phyloP scores from a whole-genome alignment of 2,329 filamentous ascomycete genomes.

The Scedosporium dehoogii region DNA sequence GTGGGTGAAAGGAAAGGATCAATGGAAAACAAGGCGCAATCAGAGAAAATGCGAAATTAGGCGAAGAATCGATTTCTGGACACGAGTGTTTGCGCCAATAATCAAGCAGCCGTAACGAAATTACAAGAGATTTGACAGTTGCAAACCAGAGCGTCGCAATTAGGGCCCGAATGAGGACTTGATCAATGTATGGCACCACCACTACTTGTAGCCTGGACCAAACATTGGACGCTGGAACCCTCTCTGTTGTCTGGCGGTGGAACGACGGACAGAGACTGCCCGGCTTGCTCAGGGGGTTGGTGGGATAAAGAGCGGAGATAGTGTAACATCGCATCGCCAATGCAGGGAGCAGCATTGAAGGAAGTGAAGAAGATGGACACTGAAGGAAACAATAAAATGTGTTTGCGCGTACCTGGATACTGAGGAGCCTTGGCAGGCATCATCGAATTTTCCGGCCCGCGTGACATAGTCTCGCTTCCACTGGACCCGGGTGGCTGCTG shows the following conservation, averaged over 20 bases:
- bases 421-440: constrained; percentile 11
- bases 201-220: no score
- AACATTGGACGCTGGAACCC: no score
- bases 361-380: not conserved
- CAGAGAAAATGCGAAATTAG: not conserved
- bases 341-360: not conserved
- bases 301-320: not conserved
- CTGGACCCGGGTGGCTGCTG: not conserved
- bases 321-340: not conserved
- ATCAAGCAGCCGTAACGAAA: not conserved
- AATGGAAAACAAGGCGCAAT: constrained; percentile 1
- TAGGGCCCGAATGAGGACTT: not conserved
- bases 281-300: no score
- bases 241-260: no score
- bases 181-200: not conserved
- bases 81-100: not conserved
- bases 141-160: not conserved
- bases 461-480: constrained; percentile 28
- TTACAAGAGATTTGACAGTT: not conserved
- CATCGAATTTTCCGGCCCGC: constrained; percentile 22
- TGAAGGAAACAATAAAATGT: not conserved
- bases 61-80: not conserved
- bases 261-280: not conserved
- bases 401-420: constrained; percentile 12
- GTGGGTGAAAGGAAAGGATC: not conserved